Percentiles rank a stretch among this genome's conserved stretches.
Evolutionary conservation across 371 early-diverging fungal genomes (phyloP).

Genomic region (Choanephora cucurbitarum): DNA sequence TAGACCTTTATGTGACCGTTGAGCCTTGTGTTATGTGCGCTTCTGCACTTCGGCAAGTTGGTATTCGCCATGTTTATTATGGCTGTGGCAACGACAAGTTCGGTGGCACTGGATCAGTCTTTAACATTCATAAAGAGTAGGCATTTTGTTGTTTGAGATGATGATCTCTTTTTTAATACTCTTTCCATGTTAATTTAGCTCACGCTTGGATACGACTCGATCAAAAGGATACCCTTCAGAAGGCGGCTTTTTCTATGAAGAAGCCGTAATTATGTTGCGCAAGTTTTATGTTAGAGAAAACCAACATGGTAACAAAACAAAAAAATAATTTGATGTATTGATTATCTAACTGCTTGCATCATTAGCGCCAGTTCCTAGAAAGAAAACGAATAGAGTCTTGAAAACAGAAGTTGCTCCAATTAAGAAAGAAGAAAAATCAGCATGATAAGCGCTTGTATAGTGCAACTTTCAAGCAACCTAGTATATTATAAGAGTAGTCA

Average conservation of each 20-base stretch:
- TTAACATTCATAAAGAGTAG: slow-evolving; percentile 71
- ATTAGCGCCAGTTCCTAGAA: slow-evolving; percentile 86
- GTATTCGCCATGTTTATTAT: slow-evolving; percentile 80
- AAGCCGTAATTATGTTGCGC: slow-evolving; percentile 85
- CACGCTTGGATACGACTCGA: slow-evolving; percentile 27
- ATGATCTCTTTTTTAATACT: background rate
- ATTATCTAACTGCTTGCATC: too few relatives aligned
- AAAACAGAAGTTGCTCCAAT: slow-evolving; percentile 75
- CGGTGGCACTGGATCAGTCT: slow-evolving; percentile 94
- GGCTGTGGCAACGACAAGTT: slow-evolving; percentile 95
- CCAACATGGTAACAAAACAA: slow-evolving; percentile 61
- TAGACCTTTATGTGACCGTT: slow-evolving; percentile 94
- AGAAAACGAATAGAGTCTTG: slow-evolving; percentile 76
- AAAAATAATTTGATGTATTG: background rate
- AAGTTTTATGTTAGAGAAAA: slow-evolving; percentile 94
- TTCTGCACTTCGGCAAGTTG: slow-evolving; percentile 80
- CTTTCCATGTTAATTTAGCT: slow-evolving; percentile 9
- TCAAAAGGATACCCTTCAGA: slow-evolving; percentile 60
- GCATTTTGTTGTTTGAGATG: slow-evolving; percentile 13
- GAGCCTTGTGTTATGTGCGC: slow-evolving; percentile 99
- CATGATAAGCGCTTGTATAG: too few relatives aligned
- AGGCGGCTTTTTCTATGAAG: slow-evolving; percentile 75
- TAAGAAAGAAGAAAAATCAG: too few relatives aligned
- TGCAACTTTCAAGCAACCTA: too few relatives aligned
- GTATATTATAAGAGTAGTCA: too few relatives aligned